Evolutionary conservation across 768 basidiomycete genomes (phyloP), one percentile per base, ranked within the genome.

Genomic region (Mrakia frigida): DNA sequence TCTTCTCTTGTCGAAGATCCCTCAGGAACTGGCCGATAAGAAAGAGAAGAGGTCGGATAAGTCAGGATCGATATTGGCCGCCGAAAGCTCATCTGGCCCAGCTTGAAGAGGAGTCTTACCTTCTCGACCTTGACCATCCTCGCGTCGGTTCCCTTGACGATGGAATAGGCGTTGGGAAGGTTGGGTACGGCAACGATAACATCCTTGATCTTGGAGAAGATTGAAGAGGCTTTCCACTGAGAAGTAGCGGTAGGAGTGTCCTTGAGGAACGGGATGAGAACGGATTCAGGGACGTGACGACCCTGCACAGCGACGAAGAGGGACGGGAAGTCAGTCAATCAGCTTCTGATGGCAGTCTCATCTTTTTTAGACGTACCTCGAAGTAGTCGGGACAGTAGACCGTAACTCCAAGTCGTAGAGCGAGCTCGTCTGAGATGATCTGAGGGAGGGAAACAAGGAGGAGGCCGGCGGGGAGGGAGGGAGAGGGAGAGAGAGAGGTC

Each of bases 341-440:
- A 50, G 46, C 46, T 50, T 21, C 13, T n/a, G n/a, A n/a, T n/a
- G n/a, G n/a, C n/a, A 2, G 18, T 21, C 2, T 2, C 18, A 18
- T 50, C 46, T 18, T 43, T 2, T 6, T 13, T 2, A 21, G 46
- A 37, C 65, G 10, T n/a, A 68, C 65, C 39, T 68, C 37, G n/a
- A 68, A 39, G 65, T 68, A 68, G 13, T 68, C 65, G 13, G 65
- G 65, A 21, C 35, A 35, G 37, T 68, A 68, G 39, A 68, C 65
- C 11, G 39, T 41, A 6, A 68, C 39, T 41, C 65, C 65, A 6
- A 68, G 37, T 68, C 65, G 65, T 5, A 39, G 25, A n/a, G 65
- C 33, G 21, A 68, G 65, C 23, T 39, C 37, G 37, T 68, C 65
- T 18, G 65, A 35, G 37, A 68, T 68, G 65, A 68, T 39, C 65